phyloP scores from a whole-genome alignment of 148 eudicot genomes.

The Agrostemma githago region DNA sequence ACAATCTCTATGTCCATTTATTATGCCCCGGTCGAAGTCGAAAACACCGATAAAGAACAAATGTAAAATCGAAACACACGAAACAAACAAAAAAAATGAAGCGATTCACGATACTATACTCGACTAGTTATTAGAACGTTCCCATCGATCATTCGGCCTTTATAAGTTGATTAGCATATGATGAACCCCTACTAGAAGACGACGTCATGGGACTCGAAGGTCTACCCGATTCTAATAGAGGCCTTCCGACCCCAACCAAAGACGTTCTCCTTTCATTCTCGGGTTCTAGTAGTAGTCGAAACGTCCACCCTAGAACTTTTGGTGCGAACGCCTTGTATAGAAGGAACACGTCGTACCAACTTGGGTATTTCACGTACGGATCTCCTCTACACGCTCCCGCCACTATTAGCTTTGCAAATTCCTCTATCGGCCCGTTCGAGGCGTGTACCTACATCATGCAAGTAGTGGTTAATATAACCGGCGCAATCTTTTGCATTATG shows the following conservation, averaged over 20 bases:
- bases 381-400: slow-evolving; percentile 74
- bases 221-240: slow-evolving; percentile 38
- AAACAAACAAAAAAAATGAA: too few species aligned
- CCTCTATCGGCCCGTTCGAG: slow-evolving; percentile 46
- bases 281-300: slow-evolving; percentile 44
- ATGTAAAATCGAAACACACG: too few species aligned
- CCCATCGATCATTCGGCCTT: slow-evolving; percentile 8
- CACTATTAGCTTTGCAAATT: slow-evolving; percentile 67
- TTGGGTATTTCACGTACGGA: slow-evolving; percentile 76
- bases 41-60: not conserved
- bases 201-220: slow-evolving; percentile 24
- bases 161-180: slow-evolving; percentile 24
- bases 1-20: not conserved
- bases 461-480: not conserved
- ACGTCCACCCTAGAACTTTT: slow-evolving; percentile 66
- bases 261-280: slow-evolving; percentile 42
- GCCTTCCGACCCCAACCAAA: slow-evolving; percentile 55
- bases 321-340: slow-evolving; percentile 71
- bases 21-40: not conserved
- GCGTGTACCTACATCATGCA: slow-evolving; percentile 39
- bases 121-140: too few species aligned
- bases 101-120: not conserved
- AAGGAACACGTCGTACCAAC: slow-evolving; percentile 75
- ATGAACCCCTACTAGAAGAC: slow-evolving; percentile 16
- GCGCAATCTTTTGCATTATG: too few species aligned